Evolutionary conservation across 225 moss, liverwort and hornwort species (phyloP).

Genomic region (Neckera pumila): DNA sequence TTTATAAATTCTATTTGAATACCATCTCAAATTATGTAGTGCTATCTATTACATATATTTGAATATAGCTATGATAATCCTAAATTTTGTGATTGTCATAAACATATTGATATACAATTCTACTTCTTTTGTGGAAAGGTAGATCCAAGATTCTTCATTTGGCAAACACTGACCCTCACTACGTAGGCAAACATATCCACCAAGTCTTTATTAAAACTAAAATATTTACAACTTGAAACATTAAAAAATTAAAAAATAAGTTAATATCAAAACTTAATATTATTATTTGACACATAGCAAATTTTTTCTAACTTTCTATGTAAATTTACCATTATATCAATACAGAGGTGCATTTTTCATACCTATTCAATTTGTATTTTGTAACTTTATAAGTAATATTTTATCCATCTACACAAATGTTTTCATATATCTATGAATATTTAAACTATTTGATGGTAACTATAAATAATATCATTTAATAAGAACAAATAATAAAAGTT

Average conservation of each 20-base stretch:
- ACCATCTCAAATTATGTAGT: neutral
- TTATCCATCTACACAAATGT: too few species aligned
- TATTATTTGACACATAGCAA: neutral
- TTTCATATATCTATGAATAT: too few species aligned
- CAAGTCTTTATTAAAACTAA: neutral
- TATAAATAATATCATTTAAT: too few species aligned
- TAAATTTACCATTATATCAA: neutral
- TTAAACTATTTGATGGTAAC: neutral
- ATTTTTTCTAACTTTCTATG: neutral
- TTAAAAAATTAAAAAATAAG: neutral
- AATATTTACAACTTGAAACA: neutral
- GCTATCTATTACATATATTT: neutral
- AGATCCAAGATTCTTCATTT: neutral
- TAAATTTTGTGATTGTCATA: neutral
- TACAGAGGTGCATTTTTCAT: neutral
- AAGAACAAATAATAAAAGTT: too few species aligned
- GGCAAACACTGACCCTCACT: neutral
- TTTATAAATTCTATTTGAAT: neutral
- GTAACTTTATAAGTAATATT: neutral
- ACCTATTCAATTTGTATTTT: neutral
- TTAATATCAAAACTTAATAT: neutral
- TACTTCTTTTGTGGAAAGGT: neutral
- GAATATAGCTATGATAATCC: neutral
- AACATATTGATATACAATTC: neutral
- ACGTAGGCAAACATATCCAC: fast-evolving